Evolutionary conservation across 768 basidiomycete genomes (phyloP).

Genomic region (Psilocybe cubensis): DNA sequence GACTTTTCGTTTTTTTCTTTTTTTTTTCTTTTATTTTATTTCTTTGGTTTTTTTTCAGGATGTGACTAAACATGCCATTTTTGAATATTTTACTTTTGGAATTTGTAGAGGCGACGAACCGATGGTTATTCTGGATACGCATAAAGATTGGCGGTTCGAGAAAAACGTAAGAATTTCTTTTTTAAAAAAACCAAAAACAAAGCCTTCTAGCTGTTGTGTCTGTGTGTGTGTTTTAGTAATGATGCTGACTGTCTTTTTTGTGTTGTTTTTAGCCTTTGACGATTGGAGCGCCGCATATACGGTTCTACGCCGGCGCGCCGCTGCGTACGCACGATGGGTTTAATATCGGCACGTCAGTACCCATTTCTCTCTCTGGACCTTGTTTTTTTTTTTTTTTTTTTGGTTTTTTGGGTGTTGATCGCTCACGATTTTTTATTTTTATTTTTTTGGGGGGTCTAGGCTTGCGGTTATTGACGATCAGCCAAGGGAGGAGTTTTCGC

Average conservation of each 20-base stretch:
- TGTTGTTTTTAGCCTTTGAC: constrained; percentile 72
- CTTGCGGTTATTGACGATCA: constrained; percentile 85
- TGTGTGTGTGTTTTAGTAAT: too few species aligned
- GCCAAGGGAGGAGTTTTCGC: constrained; percentile 83
- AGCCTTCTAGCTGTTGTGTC: too few species aligned
- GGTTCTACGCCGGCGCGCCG: constrained; percentile 94
- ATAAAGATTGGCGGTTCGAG: constrained; percentile 85
- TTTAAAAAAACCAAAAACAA: too few species aligned
- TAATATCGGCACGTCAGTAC: constrained; percentile 80
- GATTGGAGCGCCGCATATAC: constrained; percentile 62
- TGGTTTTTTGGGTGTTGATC: background rate
- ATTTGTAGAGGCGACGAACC: constrained; percentile 84
- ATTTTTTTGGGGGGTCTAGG: constrained; percentile 48
- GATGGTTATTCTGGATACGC: constrained; percentile 80
- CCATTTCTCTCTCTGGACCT: background rate
- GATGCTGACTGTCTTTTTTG: too few species aligned
- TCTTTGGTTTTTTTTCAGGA: too few species aligned
- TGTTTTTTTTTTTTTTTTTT: background rate
- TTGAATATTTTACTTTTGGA: too few species aligned
- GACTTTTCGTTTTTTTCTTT: background rate
- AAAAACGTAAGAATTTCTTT: constrained; percentile 61
- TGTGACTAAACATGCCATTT: too few species aligned
- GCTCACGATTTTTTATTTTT: background rate
- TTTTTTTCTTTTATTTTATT: background rate
- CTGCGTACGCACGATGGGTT: constrained; percentile 87